phyloP scores from a whole-genome alignment of 192 early-diverging fungal genomes.

The Backusella australiensis region DNA sequence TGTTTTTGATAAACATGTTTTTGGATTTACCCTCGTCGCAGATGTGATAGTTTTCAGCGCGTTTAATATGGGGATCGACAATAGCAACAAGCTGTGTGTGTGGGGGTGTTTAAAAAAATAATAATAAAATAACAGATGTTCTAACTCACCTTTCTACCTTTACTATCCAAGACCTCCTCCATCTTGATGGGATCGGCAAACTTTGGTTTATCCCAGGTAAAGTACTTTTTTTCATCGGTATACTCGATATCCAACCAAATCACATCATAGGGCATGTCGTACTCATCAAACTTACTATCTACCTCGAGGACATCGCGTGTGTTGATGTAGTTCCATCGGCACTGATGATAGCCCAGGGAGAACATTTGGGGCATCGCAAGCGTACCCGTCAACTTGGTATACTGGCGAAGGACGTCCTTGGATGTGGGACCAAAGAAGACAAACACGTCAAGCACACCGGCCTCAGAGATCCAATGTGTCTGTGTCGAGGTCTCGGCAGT shows the following conservation, averaged over 20 bases:
- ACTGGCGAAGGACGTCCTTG: conserved; percentile 68
- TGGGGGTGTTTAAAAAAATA: too few species aligned
- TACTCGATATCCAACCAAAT: conserved; percentile 99
- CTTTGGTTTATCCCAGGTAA: conserved; percentile 93
- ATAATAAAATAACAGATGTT: background rate
- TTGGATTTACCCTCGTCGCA: conserved; percentile 74
- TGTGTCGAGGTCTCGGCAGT: conserved; percentile 38
- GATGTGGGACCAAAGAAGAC: conserved; percentile 73
- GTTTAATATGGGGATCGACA: conserved; percentile 97
- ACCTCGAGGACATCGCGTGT: conserved; percentile 87
- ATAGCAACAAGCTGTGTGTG: conserved; percentile 78
- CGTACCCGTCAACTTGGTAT: conserved; percentile 75
- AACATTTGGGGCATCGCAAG: conserved; percentile 86
- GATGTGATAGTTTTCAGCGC: conserved; percentile 70
- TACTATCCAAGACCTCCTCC: conserved; percentile 70
- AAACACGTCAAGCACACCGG: conserved; percentile 88
- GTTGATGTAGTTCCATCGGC: conserved; percentile 97
- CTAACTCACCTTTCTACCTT: conserved; percentile 69
- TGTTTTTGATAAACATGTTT: conserved; percentile 78
- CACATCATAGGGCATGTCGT: conserved; percentile 96
- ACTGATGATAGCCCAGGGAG: conserved; percentile 93
- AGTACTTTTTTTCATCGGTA: conserved; percentile 97
- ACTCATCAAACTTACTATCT: conserved; percentile 81
- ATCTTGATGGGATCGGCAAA: conserved; percentile 86
- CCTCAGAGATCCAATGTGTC: conserved; percentile 95